A percentile compares a stretch with the other conserved stretches of the same genome.
These are phyloP conservation scores for Fusarium poae DNA, from an alignment of 2,329 filamentous ascomycete genomes.

Conservation along the genomic window DNA sequence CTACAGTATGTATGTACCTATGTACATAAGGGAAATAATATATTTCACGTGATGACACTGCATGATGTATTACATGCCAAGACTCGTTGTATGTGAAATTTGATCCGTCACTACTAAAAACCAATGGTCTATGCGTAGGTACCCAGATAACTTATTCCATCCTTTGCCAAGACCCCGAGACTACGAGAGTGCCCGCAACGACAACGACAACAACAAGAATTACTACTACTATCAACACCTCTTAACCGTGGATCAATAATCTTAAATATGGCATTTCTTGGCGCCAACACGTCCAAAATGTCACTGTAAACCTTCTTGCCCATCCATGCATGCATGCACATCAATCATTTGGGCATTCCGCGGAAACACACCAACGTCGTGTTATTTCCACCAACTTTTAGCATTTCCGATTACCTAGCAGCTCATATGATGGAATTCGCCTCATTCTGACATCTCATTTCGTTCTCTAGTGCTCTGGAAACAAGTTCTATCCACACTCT, in stretches of 20 bases:
- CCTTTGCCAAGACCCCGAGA: conserved; percentile 22
- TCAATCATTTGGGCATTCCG: conserved; percentile 19
- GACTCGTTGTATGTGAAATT: conserved; percentile 9
- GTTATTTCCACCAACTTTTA: conserved; percentile 8
- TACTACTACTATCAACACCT: neutral
- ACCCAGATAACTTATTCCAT: neutral
- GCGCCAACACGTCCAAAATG: neutral
- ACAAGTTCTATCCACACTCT: conserved; percentile 11
- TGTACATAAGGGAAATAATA: neutral
- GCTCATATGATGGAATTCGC: neutral
- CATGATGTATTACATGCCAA: conserved; percentile 7
- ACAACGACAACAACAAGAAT: neutral
- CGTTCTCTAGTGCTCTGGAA: conserved; percentile 3
- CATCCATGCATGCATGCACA: conserved; percentile 8
- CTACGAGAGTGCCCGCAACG: neutral
- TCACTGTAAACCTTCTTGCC: neutral
- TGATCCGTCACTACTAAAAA: neutral
- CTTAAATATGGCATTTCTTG: neutral
- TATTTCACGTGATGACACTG: neutral
- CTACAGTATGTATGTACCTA: too few species aligned
- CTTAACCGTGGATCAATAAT: conserved; percentile 6
- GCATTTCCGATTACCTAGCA: neutral
- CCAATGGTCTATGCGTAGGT: conserved; percentile 7
- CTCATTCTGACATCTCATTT: conserved; percentile 9
- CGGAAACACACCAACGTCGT: neutral